Percentiles rank a stretch among this genome's conserved stretches.
These are phyloP conservation scores for Cenococcum geophilum DNA, from an alignment of 495 filamentous ascomycete genomes.

Conservation along the genomic window DNA sequence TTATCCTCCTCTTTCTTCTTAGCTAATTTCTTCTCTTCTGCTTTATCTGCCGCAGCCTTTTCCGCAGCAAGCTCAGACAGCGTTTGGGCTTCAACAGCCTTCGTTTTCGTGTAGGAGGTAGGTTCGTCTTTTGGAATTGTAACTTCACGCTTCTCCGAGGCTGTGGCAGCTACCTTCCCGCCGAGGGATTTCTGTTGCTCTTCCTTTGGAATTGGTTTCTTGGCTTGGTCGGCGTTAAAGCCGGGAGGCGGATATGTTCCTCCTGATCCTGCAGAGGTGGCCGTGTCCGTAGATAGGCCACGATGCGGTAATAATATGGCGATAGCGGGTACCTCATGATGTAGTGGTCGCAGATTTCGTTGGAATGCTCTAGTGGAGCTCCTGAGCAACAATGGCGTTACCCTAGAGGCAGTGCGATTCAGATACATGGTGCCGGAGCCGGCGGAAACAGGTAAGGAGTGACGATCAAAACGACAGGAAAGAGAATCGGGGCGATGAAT, in stretches of 20 bases:
- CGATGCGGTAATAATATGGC: slow-evolving; percentile 38
- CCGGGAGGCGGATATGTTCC: slow-evolving; percentile 75
- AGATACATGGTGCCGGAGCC: slow-evolving; percentile 31
- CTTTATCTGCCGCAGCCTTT: slow-evolving; percentile 42
- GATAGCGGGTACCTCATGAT: slow-evolving; percentile 35
- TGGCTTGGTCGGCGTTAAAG: slow-evolving; percentile 85
- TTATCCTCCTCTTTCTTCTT: slow-evolving; percentile 73
- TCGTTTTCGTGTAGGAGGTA: slow-evolving; percentile 42
- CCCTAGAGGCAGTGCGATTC: slow-evolving; percentile 29
- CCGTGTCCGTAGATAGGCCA: slow-evolving; percentile 58
- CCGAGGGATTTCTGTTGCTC: slow-evolving; percentile 31
- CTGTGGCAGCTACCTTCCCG: slow-evolving; percentile 35
- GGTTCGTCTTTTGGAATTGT: slow-evolving; percentile 36
- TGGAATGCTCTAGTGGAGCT: slow-evolving; percentile 31
- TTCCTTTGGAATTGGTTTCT: slow-evolving; percentile 67
- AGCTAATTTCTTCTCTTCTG: slow-evolving; percentile 46
- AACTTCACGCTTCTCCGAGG: slow-evolving; percentile 32
- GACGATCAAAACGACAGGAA: slow-evolving; percentile 12
- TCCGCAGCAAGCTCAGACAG: slow-evolving; percentile 45
- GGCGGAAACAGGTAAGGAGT: slow-evolving; percentile 22
- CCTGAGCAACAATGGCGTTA: slow-evolving; percentile 37
- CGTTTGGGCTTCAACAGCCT: slow-evolving; percentile 42
- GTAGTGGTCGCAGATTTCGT: slow-evolving; percentile 26
- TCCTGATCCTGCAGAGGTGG: slow-evolving; percentile 45
- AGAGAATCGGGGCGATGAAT: not conserved